These are phyloP conservation scores for Leccinum sublutescens DNA, from an alignment of 768 basidiomycete species.

Conservation along the genomic window DNA sequence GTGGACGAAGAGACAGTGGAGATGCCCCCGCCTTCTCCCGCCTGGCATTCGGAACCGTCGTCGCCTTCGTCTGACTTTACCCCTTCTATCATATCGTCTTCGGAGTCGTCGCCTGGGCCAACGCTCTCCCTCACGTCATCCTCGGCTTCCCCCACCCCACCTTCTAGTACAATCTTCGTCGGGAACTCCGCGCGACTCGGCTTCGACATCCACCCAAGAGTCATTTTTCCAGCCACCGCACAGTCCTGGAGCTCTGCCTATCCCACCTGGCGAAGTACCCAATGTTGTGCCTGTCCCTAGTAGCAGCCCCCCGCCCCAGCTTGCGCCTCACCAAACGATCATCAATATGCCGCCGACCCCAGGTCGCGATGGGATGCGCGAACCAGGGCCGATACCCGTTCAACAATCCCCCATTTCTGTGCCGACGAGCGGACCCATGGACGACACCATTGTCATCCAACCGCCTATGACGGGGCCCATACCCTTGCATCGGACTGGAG, in stretches of 20 bases:
- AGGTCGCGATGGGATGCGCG: too few relatives aligned
- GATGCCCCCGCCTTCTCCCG: too few relatives aligned
- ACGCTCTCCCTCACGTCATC: too few relatives aligned
- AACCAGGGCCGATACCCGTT: background rate
- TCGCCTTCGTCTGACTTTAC: too few relatives aligned
- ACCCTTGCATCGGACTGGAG: conserved; percentile 17
- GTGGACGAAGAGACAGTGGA: too few relatives aligned
- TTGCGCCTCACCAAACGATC: background rate
- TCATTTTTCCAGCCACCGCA: conserved; percentile 16
- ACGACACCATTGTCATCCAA: conserved; percentile 16
- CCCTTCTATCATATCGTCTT: too few relatives aligned
- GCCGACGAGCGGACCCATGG: background rate
- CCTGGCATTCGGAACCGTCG: too few relatives aligned
- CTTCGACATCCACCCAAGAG: conserved; percentile 28
- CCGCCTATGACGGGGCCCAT: conserved; percentile 11
- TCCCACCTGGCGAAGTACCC: conserved; percentile 13
- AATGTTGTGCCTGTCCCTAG: conserved; percentile 17
- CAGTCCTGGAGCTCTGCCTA: conserved; percentile 14
- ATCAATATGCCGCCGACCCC: background rate
- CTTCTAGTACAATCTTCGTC: background rate
- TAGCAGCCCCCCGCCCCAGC: conserved; percentile 5
- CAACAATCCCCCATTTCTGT: conserved; percentile 5
- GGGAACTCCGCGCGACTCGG: conserved; percentile 1
- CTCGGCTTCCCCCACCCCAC: too few relatives aligned
- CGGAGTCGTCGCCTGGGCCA: too few relatives aligned